Base-by-base conservation (phyloP, 257 asterid genomes). In the Penstemon newberryi region DNA sequence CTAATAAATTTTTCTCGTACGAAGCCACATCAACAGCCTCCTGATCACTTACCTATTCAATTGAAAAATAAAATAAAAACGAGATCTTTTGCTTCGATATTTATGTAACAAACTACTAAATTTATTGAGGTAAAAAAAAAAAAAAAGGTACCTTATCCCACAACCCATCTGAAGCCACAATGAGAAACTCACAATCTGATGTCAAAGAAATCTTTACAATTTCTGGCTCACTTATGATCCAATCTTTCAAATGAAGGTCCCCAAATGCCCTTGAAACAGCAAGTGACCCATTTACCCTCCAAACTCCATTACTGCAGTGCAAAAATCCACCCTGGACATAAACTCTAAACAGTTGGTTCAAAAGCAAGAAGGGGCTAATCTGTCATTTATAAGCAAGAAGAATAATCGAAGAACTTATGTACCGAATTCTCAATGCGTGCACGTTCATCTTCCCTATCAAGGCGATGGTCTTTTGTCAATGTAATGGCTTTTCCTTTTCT, bases 221-320 rank as follows among this genome's bases (percentile, higher is more conserved):
- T 3, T 83, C 82, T 2, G 89, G 89, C 53, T 83, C 89, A 66
- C 82, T 80, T 56, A 78, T 81, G 33, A 83, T 77, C 77, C 76
- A 80, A 63, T 83, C 79, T 64, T 83, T 83, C 36, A 83, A 68
- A 82, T 83, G 74, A 25, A 50, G 25, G 51, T 83, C 84, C 7
- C 89, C 89, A 43, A 83, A 80, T 57, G 88, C 86, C 65, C 86
- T 70, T 1, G 88, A 83, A 18, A 83, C 82, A 13, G 86, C 88
- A 60, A 83, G 80, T 4, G 80, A 67, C 41, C 86, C 88, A 39
- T 83, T 83, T 43, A 83, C 86, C 54, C 89, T 76, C 83, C 82
- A 83, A 0, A 81, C 61, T 49, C 89, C 84, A 68, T 78, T 73
- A 3, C 75, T 80, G 51, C 73, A 73, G 46, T 73, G 67, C 77